Percentiles rank a stretch among this genome's conserved stretches.
Conservation (phyloP, 1,284 basidiomycete species). For the Cryptococcus sp. region DNA sequence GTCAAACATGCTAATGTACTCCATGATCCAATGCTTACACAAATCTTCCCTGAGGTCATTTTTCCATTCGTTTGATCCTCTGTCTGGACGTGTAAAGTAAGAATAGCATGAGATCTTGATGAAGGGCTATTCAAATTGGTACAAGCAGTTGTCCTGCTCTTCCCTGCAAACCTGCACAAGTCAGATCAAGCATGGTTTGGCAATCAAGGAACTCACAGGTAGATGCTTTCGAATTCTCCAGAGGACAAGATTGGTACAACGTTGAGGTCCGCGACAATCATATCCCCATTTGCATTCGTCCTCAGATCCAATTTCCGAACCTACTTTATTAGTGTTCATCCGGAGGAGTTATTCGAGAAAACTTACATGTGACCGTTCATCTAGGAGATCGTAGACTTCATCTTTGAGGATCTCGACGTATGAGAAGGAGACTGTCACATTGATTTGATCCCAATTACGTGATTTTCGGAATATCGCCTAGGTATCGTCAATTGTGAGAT, state of each 20-base stretch:
- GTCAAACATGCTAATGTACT: too few relatives aligned
- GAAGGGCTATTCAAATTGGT: constrained; percentile 73
- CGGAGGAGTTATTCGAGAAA: neutral
- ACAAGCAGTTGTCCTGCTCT: constrained; percentile 59
- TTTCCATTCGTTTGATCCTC: constrained; percentile 2
- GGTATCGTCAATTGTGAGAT: too few relatives aligned
- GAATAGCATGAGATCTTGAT: constrained; percentile 75
- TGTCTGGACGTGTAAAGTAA: constrained; percentile 59
- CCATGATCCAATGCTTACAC: too few relatives aligned
- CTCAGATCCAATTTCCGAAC: constrained; percentile 72
- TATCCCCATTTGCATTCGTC: constrained; percentile 65
- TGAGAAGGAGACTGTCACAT: constrained; percentile 53
- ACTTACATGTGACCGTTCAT: constrained; percentile 3
- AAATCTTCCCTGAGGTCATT: constrained; percentile 60
- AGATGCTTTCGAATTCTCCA: constrained; percentile 62
- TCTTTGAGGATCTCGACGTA: constrained; percentile 86
- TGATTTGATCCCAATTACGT: neutral
- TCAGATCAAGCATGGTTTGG: neutral
- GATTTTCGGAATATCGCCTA: too few relatives aligned
- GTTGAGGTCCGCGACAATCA: constrained; percentile 71
- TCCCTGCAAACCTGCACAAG: neutral
- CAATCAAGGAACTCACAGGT: constrained; percentile 54
- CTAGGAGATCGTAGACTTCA: constrained; percentile 74
- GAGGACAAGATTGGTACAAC: constrained; percentile 52
- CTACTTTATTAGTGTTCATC: constrained; percentile 45